Percentiles rank a stretch among this genome's conserved stretches.
Evolutionary conservation across 352 stramenopile species (phyloP).

Genomic region (Peronospora farinosa): DNA sequence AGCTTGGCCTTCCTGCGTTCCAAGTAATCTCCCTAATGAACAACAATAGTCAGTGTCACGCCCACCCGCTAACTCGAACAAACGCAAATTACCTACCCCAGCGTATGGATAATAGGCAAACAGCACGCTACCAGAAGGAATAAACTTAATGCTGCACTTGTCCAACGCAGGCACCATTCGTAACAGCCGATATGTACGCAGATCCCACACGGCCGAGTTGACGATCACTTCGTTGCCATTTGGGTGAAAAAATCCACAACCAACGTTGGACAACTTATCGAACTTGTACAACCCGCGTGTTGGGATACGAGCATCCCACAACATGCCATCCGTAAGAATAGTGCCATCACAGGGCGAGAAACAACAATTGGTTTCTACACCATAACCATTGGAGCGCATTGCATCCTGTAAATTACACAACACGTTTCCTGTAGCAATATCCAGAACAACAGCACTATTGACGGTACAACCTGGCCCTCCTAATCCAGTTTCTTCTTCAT

Average conservation of each 20-base stretch:
- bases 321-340: constrained; percentile 74
- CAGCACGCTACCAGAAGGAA: constrained; percentile 53
- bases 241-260: constrained; percentile 81
- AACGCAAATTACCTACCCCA: constrained; percentile 32
- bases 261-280: constrained; percentile 82
- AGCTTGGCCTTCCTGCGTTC: constrained; percentile 54
- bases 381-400: constrained; percentile 68
- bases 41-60: constrained; percentile 4
- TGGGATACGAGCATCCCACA: constrained; percentile 72
- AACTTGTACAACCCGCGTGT: constrained; percentile 83
- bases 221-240: constrained; percentile 87
- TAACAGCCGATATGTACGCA: constrained; percentile 78
- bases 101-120: constrained; percentile 80
- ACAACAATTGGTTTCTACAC: constrained; percentile 70
- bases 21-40: constrained; percentile 45
- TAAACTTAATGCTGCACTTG: constrained; percentile 77
- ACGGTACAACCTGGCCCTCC: constrained; percentile 26
- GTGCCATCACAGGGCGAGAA: constrained; percentile 67
- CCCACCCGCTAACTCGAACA: background rate
- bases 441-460: constrained; percentile 53
- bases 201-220: constrained; percentile 87
- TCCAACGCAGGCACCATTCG: constrained; percentile 85
- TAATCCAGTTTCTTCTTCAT: constrained; percentile 30
- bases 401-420: constrained; percentile 57
- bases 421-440: constrained; percentile 59